phyloP scores from a whole-genome alignment of 2,329 filamentous ascomycete genomes.

The Trichoderma sp. region DNA sequence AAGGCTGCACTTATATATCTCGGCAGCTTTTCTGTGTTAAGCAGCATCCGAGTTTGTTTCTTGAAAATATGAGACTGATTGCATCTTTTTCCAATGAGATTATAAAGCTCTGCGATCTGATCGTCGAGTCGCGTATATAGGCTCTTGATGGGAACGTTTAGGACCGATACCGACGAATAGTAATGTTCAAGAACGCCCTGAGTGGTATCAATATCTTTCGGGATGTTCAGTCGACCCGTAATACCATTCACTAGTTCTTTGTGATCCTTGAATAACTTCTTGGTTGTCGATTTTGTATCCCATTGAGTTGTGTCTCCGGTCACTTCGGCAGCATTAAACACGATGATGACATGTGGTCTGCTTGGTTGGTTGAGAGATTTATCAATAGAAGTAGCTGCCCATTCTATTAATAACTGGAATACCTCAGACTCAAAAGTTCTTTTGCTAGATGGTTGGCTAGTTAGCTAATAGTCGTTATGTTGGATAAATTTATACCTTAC shows the following conservation, averaged over 20 bases:
- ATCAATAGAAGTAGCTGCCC: neutral
- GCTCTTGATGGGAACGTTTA: neutral
- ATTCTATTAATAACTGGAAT: neutral
- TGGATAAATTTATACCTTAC: no score
- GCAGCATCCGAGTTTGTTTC: neutral
- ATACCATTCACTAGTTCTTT: neutral
- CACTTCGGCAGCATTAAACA: neutral
- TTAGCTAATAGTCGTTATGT: no score
- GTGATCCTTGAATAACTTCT: neutral
- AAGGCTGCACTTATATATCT: neutral
- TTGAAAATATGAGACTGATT: neutral
- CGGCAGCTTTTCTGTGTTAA: neutral
- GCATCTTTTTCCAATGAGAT: neutral
- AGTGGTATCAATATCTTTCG: neutral
- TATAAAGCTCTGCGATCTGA: neutral
- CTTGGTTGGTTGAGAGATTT: neutral
- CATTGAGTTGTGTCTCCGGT: neutral
- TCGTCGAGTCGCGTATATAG: neutral
- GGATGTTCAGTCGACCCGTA: neutral
- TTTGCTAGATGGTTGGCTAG: no score
- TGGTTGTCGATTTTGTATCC: neutral
- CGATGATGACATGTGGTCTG: neutral
- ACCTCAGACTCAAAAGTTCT: neutral
- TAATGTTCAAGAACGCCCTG: neutral
- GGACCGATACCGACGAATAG: neutral